Evolutionary conservation across 768 basidiomycete genomes (phyloP).

Genomic region (Dacryopinax primogenitus): DNA sequence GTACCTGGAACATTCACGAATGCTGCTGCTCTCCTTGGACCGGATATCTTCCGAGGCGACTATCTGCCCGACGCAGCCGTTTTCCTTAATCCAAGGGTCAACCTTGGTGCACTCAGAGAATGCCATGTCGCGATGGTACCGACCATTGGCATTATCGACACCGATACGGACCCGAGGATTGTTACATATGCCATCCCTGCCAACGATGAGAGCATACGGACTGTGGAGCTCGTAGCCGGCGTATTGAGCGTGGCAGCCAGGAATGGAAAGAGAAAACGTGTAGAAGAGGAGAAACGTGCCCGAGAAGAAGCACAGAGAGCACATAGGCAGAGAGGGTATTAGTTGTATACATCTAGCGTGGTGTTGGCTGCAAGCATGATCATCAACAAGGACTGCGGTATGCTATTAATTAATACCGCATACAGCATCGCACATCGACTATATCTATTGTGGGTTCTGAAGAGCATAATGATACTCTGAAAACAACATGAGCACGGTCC

Average conservation of each 20-base stretch:
- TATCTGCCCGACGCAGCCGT: conserved; percentile 76
- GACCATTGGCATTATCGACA: conserved; percentile 87
- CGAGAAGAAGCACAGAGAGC: conserved; percentile 36
- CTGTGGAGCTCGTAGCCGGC: conserved; percentile 82
- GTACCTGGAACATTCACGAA: conserved; percentile 93
- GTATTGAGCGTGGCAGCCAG: conserved; percentile 76
- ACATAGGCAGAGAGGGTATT: neutral
- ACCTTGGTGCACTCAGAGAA: conserved; percentile 78
- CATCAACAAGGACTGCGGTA: no score
- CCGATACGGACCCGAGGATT: conserved; percentile 86
- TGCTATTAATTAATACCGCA: neutral
- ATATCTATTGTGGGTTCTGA: conserved; percentile 30
- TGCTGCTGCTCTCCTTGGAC: conserved; percentile 57
- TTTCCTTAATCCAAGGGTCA: conserved; percentile 78
- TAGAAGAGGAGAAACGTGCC: neutral
- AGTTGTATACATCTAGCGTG: no score
- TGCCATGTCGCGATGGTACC: conserved; percentile 82
- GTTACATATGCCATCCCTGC: conserved; percentile 98
- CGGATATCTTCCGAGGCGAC: conserved; percentile 38
- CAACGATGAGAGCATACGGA: conserved; percentile 88
- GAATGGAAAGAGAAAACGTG: conserved; percentile 27
- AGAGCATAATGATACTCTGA: conserved; percentile 59
- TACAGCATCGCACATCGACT: neutral
- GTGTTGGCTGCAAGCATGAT: no score
- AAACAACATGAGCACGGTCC: neutral